Evolutionary conservation across 148 eudicot species (phyloP).

Genomic region (Spergularia bocconei): DNA sequence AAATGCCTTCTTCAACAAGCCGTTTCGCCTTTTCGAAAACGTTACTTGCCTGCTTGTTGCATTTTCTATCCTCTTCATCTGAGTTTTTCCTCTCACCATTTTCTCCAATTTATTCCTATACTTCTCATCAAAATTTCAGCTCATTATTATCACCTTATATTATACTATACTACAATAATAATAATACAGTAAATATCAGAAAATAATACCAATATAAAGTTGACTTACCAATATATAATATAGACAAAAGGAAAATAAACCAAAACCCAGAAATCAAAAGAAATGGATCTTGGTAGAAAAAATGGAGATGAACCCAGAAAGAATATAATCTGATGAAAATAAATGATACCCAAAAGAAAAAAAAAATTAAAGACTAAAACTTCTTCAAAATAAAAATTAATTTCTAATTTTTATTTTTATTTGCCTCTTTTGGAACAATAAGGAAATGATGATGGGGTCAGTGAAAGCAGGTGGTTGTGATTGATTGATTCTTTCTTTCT

Average conservation of each 20-base stretch:
- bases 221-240: slow-evolving; percentile 7
- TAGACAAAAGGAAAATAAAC: neutral
- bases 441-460: neutral
- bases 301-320: slow-evolving; percentile 14
- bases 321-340: neutral
- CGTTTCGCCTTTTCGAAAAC: slow-evolving; percentile 53
- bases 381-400: neutral
- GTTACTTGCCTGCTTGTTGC: slow-evolving; percentile 62
- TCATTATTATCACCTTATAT: no score
- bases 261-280: slow-evolving; percentile 17
- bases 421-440: neutral
- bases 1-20: slow-evolving; percentile 51
- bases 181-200: no score
- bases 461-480: slow-evolving; percentile 21
- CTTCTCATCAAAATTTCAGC: no score
- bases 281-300: neutral
- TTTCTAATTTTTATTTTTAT: neutral
- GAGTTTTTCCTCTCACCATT: slow-evolving; percentile 63
- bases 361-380: neutral
- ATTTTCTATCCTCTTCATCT: slow-evolving; percentile 55
- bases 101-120: neutral
- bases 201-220: neutral
- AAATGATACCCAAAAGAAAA: neutral
- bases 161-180: no score
- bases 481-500: slow-evolving; percentile 27